Conservation (phyloP, 2,329 filamentous ascomycete genomes). For the Eutypa lata region DNA sequence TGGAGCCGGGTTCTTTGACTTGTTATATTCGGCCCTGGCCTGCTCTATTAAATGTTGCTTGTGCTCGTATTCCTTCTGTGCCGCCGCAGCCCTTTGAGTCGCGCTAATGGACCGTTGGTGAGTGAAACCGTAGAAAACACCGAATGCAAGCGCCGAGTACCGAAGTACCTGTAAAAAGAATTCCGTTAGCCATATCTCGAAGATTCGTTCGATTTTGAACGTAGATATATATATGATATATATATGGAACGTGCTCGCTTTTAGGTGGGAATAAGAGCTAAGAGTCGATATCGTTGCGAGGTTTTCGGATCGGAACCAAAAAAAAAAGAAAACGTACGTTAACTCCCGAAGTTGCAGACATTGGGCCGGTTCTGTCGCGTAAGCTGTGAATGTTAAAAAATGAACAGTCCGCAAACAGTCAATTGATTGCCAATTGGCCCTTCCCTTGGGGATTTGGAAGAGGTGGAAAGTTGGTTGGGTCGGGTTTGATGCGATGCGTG, state of each 20-base stretch:
- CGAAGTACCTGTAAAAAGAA: constrained; percentile 73
- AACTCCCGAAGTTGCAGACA: constrained; percentile 65
- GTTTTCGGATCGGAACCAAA: constrained; percentile 15
- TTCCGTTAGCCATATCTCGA: constrained; percentile 6
- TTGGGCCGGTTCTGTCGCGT: constrained; percentile 46
- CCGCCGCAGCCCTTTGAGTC: constrained; percentile 65
- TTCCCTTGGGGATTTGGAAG: constrained; percentile 29
- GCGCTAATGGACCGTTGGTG: constrained; percentile 82
- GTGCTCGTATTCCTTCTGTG: constrained; percentile 81
- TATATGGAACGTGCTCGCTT: not conserved
- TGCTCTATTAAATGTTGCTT: constrained; percentile 89
- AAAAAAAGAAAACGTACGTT: constrained; percentile 52
- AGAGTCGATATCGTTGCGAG: not conserved
- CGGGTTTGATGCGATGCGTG: constrained; percentile 2
- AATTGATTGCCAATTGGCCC: constrained; percentile 44
- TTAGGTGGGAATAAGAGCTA: not conserved
- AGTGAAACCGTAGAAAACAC: constrained; percentile 92
- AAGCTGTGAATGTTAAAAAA: constrained; percentile 29
- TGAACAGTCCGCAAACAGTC: constrained; percentile 29
- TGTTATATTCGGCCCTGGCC: constrained; percentile 87
- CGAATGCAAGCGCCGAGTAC: constrained; percentile 89
- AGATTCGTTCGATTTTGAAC: not conserved
- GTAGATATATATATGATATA: not conserved
- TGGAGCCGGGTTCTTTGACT: constrained; percentile 59
- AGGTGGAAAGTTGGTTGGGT: constrained; percentile 18